A percentile compares a stretch with the other conserved stretches of the same genome.
These are phyloP conservation scores for Nepenthes mirabilis DNA, from an alignment of 148 eudicot genomes.

Conservation along the genomic window DNA sequence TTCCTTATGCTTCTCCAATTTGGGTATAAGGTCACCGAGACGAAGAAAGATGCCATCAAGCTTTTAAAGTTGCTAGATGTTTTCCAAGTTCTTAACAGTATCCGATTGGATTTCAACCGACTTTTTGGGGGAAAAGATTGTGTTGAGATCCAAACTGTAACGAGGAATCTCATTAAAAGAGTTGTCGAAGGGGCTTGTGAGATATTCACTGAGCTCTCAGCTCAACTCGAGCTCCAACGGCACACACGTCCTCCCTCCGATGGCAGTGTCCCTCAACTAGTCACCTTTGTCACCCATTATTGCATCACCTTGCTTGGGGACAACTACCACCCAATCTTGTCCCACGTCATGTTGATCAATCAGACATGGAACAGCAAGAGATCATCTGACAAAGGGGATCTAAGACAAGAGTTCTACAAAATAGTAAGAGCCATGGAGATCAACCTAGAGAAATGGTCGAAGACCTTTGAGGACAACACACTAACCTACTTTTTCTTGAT, in stretches of 20 bases:
- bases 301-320: conserved; percentile 56
- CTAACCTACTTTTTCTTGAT: conserved; percentile 61
- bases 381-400: conserved; percentile 15
- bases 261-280: conserved; percentile 56
- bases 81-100: conserved; percentile 40
- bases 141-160: conserved; percentile 36
- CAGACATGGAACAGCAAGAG: conserved; percentile 32
- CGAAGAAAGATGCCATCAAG: conserved; percentile 87
- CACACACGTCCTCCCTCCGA: conserved; percentile 35
- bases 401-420: conserved; percentile 35
- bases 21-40: conserved; percentile 41
- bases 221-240: conserved; percentile 61
- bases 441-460: conserved; percentile 64
- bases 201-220: conserved; percentile 56
- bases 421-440: conserved; percentile 45
- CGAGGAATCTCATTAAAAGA: conserved; percentile 57
- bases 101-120: conserved; percentile 54
- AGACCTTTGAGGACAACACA: conserved; percentile 30
- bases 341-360: conserved; percentile 51
- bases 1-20: conserved; percentile 41
- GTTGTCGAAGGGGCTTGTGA: conserved; percentile 52
- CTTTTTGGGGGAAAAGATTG: conserved; percentile 55
- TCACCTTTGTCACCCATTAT: conserved; percentile 55
- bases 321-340: conserved; percentile 28
- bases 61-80: conserved; percentile 63